Evolutionary conservation across 2,329 filamentous ascomycete species (phyloP).

Genomic region (Colletotrichum australisinense): DNA sequence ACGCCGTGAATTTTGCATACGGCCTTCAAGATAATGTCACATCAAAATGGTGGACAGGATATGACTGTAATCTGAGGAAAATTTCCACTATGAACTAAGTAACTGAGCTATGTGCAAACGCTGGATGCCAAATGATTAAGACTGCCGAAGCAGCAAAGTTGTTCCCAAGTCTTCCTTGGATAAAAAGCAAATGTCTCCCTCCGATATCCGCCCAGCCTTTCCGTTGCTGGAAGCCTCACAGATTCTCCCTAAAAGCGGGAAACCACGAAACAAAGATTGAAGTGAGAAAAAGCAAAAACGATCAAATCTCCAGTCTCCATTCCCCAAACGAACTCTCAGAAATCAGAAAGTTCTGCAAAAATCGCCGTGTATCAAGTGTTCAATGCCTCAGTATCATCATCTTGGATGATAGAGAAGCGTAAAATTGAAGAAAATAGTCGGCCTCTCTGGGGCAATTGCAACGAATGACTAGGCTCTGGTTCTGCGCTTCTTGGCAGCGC

Average conservation of each 20-base stretch:
- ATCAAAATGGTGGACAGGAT: background rate
- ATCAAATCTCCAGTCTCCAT: background rate
- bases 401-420: background rate
- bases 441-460: background rate
- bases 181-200: background rate
- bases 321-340: background rate
- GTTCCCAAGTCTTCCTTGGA: background rate
- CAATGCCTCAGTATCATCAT: background rate
- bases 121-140: background rate
- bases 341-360: background rate
- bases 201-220: background rate
- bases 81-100: background rate
- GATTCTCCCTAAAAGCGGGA: background rate
- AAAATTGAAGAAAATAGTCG: background rate
- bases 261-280: background rate
- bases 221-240: background rate
- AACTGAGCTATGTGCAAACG: conserved; percentile 9
- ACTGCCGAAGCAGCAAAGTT: background rate
- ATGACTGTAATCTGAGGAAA: background rate
- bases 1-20: background rate
- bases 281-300: background rate
- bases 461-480: background rate
- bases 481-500: conserved; percentile 5
- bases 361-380: background rate
- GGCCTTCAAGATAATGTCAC: background rate